Evolutionary conservation across 2,329 filamentous ascomycete genomes (phyloP).

Genomic region (Volutella citrinella): DNA sequence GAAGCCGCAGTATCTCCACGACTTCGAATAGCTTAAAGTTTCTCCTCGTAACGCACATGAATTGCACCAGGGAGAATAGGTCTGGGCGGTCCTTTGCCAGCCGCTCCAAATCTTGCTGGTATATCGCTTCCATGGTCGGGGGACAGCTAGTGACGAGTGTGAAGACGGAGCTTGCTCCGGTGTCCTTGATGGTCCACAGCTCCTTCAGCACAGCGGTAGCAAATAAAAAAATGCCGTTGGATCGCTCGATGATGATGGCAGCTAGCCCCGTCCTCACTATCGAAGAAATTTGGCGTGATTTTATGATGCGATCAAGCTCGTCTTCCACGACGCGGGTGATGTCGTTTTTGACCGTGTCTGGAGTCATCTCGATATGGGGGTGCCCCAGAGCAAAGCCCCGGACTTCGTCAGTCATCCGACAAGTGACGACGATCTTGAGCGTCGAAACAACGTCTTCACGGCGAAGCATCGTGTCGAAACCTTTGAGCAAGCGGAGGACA

Average conservation of each 20-base stretch:
- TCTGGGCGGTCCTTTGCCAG: constrained; percentile 14
- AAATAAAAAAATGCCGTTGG: constrained; percentile 19
- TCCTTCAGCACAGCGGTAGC: constrained; percentile 18
- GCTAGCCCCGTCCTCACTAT: constrained; percentile 14
- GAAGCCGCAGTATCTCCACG: constrained; percentile 13
- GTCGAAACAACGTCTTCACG: constrained; percentile 5
- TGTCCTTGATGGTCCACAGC: constrained; percentile 18
- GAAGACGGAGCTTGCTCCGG: constrained; percentile 18
- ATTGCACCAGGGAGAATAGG: constrained; percentile 14
- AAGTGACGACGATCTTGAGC: constrained; percentile 11
- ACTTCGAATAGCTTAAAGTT: constrained; percentile 11
- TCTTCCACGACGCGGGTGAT: constrained; percentile 18
- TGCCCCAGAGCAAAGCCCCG: constrained; percentile 15
- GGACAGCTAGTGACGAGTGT: constrained; percentile 16
- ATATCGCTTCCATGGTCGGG: constrained; percentile 20
- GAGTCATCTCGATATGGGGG: constrained; percentile 13
- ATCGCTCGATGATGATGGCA: constrained; percentile 18
- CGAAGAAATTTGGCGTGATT: constrained; percentile 14
- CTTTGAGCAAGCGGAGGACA: constrained; percentile 11
- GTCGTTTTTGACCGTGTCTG: constrained; percentile 9
- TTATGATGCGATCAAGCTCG: constrained; percentile 16
- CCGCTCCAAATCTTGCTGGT: constrained; percentile 19
- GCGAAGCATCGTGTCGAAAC: constrained; percentile 14
- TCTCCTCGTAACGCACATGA: constrained; percentile 14
- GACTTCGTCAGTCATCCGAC: constrained; percentile 15